These are phyloP conservation scores for Entomortierella lignicola DNA, from an alignment of 192 early-diverging fungal genomes.

Conservation along the genomic window DNA sequence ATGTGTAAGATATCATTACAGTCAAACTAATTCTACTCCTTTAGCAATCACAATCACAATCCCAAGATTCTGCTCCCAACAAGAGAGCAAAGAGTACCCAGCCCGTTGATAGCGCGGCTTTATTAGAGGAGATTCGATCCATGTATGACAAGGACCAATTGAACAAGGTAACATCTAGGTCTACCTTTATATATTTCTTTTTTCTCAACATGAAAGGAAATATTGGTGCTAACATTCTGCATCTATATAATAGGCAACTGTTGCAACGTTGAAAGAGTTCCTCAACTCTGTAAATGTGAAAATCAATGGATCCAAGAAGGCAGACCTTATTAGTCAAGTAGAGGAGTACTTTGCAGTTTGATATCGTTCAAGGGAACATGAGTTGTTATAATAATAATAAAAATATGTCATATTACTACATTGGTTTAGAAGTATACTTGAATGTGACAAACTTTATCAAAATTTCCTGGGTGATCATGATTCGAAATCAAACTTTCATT, in stretches of 20 bases:
- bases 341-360: constrained; percentile 50
- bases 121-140: constrained; percentile 18
- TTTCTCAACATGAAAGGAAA: too few relatives aligned
- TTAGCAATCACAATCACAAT: constrained; percentile 6
- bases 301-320: constrained; percentile 46
- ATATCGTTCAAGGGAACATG: too few relatives aligned
- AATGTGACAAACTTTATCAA: background rate
- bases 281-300: constrained; percentile 43
- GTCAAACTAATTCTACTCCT: background rate
- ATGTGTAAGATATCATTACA: background rate
- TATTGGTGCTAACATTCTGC: too few relatives aligned
- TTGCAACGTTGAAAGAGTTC: constrained; percentile 58
- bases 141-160: constrained; percentile 28
- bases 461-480: constrained; percentile 1
- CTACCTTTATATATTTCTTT: too few relatives aligned
- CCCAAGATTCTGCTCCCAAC: background rate
- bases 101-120: constrained; percentile 3
- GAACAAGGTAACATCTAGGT: constrained; percentile 23
- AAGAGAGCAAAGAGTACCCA: constrained; percentile 21
- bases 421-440: background rate
- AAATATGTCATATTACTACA: too few relatives aligned
- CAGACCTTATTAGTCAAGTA: constrained; percentile 56
- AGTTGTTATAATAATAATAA: background rate
- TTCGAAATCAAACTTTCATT: constrained; percentile 22
- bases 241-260: constrained; percentile 54